Evolutionary conservation across 306 rosid genomes (phyloP).

Genomic region (Carpinus viminea): DNA sequence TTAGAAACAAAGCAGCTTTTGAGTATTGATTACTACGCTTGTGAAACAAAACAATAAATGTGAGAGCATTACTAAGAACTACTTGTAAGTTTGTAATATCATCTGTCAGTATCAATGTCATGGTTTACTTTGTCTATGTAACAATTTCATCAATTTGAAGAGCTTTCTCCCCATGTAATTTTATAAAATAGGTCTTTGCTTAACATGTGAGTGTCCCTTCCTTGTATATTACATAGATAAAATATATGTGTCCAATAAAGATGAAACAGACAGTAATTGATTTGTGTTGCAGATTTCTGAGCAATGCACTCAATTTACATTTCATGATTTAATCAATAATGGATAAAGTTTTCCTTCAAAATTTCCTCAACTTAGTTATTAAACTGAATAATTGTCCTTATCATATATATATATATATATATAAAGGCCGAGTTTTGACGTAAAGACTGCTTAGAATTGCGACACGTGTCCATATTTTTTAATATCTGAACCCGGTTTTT

Average conservation of each 20-base stretch:
- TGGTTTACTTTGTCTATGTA: neutral
- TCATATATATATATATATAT: too few species aligned
- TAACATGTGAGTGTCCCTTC: neutral
- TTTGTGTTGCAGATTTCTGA: neutral
- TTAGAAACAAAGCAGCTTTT: neutral
- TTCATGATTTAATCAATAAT: neutral
- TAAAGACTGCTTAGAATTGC: too few species aligned
- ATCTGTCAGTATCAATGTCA: neutral
- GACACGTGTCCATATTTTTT: too few species aligned
- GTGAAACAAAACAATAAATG: neutral
- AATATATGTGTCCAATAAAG: neutral
- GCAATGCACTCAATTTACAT: neutral
- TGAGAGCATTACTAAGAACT: neutral
- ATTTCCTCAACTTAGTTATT: too few species aligned
- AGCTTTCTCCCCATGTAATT: neutral
- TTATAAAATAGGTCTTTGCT: neutral
- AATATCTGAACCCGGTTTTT: too few species aligned
- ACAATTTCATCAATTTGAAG: neutral
- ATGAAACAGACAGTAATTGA: neutral
- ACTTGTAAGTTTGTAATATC: neutral
- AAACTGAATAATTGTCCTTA: too few species aligned
- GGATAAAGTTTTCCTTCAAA: too few species aligned
- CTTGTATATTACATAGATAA: neutral
- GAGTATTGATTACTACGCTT: constrained; percentile 1
- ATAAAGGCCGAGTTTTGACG: too few species aligned